Percentiles rank a stretch among this genome's conserved stretches.
phyloP scores from a whole-genome alignment of 2,329 filamentous ascomycete species.

The Cladophialophora immunda region DNA sequence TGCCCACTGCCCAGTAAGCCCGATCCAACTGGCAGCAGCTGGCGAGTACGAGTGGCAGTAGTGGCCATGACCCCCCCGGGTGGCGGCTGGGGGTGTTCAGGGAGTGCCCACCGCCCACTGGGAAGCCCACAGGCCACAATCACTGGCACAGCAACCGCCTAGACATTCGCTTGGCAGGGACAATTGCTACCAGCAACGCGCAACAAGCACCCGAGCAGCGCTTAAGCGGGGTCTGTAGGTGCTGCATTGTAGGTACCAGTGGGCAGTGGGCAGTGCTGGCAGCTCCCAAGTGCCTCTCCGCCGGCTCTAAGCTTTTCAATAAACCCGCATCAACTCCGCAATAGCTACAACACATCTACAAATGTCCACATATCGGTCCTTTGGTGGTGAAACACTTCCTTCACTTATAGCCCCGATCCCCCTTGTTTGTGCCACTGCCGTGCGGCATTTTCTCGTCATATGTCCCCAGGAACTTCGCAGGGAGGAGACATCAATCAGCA shows the following conservation, averaged over 20 bases:
- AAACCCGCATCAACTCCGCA: not conserved
- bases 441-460: not conserved
- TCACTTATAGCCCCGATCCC: not conserved
- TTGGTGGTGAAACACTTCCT: conserved; percentile 21
- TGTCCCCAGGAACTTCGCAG: not conserved
- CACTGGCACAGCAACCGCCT: conserved; percentile 24
- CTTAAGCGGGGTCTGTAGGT: conserved; percentile 24
- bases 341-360: not conserved
- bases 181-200: conserved; percentile 7
- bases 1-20: no score
- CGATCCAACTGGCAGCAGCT: conserved; percentile 1
- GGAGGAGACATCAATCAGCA: not conserved
- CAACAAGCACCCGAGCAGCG: not conserved
- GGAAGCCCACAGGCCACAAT: not conserved
- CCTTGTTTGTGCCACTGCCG: not conserved
- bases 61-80: not conserved
- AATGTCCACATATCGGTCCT: not conserved
- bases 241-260: no score
- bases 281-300: not conserved
- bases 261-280: not conserved
- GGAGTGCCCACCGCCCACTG: not conserved
- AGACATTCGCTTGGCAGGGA: conserved; percentile 19
- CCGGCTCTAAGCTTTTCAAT: conserved; percentile 3
- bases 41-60: not conserved
- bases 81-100: not conserved